phyloP scores from a whole-genome alignment of 2,329 filamentous ascomycete genomes.

The Parastagonospora avenae region DNA sequence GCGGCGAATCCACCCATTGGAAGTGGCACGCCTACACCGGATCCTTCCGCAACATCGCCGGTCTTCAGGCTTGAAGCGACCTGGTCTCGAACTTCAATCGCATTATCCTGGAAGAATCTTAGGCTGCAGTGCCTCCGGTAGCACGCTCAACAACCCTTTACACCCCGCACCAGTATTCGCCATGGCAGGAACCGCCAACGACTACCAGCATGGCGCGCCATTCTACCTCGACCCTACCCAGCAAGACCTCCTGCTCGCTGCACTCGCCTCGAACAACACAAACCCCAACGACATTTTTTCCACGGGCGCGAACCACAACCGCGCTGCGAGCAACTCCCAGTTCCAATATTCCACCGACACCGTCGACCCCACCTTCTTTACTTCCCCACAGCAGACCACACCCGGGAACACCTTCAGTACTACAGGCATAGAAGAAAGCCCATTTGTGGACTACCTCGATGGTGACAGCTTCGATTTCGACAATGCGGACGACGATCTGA shows the following conservation, averaged over 20 bases:
- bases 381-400: conserved; percentile 45
- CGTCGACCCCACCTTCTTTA: conserved; percentile 44
- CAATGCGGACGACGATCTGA: conserved; percentile 60
- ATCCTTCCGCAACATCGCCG: too few relatives aligned
- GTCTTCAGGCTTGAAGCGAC: neutral
- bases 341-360: conserved; percentile 41
- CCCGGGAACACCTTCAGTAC: conserved; percentile 57
- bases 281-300: conserved; percentile 37
- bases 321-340: conserved; percentile 25
- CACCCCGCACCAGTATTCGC: conserved; percentile 27
- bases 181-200: conserved; percentile 47
- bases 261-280: conserved; percentile 53
- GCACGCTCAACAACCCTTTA: neutral
- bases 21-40: conserved; percentile 7
- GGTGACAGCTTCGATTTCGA: conserved; percentile 80
- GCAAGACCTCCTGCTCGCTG: conserved; percentile 55
- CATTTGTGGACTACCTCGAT: conserved; percentile 83
- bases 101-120: too few relatives aligned
- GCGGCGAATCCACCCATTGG: conserved; percentile 12
- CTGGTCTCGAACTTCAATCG: neutral
- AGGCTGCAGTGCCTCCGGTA: neutral
- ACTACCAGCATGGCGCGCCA: conserved; percentile 47
- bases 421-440: conserved; percentile 67
- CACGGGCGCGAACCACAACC: conserved; percentile 20
- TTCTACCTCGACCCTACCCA: conserved; percentile 54